Conservation (phyloP, 163 green algal species). For the Chlamydomonas reinhardtii region DNA sequence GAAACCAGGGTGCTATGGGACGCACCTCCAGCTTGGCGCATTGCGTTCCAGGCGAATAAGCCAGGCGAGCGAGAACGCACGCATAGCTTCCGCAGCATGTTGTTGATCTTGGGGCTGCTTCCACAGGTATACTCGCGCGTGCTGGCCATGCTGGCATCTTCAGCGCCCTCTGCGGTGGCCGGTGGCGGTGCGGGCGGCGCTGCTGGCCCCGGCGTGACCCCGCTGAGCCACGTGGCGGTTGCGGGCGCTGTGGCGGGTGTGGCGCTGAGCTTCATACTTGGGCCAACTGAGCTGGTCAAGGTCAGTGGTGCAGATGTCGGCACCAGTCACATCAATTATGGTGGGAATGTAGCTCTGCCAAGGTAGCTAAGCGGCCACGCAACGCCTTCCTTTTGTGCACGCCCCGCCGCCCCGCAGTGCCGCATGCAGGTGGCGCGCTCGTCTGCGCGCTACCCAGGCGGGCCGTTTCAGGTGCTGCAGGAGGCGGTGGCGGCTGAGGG, state of each 20-base stretch:
- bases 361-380: too few species aligned
- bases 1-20: too few species aligned
- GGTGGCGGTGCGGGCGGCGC: not conserved
- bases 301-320: too few species aligned
- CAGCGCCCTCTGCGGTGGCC: constrained; percentile 12
- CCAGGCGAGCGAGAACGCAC: too few species aligned
- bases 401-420: constrained; percentile 70
- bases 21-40: too few species aligned
- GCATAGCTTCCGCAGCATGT: too few species aligned
- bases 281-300: constrained; percentile 91
- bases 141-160: constrained; percentile 29
- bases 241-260: constrained; percentile 77
- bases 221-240: constrained; percentile 60
- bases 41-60: too few species aligned
- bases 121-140: constrained; percentile 47
- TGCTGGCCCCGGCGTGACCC: not conserved
- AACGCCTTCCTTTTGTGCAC: too few species aligned
- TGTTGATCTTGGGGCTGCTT: not conserved
- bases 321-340: too few species aligned
- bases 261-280: constrained; percentile 81
- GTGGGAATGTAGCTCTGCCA: too few species aligned
- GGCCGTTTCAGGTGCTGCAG: constrained; percentile 30
- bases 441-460: constrained; percentile 49
- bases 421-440: constrained; percentile 50
- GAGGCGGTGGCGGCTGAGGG: constrained; percentile 17